phyloP scores from a whole-genome alignment of 192 early-diverging fungal species.

The Mortierella hygrophila region DNA sequence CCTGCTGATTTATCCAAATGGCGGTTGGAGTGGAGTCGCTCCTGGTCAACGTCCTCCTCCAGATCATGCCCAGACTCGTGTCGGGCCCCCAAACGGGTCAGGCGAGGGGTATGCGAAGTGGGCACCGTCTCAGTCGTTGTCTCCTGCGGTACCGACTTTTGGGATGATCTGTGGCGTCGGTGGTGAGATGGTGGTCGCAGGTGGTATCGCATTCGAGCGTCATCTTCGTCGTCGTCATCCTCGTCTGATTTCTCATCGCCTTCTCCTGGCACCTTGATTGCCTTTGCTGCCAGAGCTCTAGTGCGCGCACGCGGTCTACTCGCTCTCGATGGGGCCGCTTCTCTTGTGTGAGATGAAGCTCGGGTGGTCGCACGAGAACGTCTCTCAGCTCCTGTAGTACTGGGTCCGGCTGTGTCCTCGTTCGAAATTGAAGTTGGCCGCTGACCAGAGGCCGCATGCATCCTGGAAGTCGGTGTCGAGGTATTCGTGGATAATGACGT shows the following conservation, averaged over 20 bases:
- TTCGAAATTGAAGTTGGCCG: conserved; percentile 27
- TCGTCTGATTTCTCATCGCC: conserved; percentile 34
- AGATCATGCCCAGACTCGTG: conserved; percentile 51
- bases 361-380: conserved; percentile 39
- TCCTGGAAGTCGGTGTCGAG: conserved; percentile 12
- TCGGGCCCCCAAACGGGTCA: conserved; percentile 49
- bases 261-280: conserved; percentile 25
- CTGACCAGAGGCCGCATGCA: conserved; percentile 6
- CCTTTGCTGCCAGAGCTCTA: conserved; percentile 28
- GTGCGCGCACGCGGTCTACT: conserved; percentile 35
- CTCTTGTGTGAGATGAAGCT: conserved; percentile 40
- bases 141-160: conserved; percentile 11
- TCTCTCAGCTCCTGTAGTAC: conserved; percentile 12
- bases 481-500: neutral
- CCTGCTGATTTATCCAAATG: conserved; percentile 17
- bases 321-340: conserved; percentile 21
- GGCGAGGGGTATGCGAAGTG: conserved; percentile 30
- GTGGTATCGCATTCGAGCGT: conserved; percentile 29
- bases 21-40: conserved; percentile 14
- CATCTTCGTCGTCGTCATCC: conserved; percentile 49
- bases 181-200: conserved; percentile 39
- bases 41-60: conserved; percentile 35
- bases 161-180: conserved; percentile 29
- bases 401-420: conserved; percentile 4
- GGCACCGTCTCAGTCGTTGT: neutral